These are phyloP conservation scores for Phaffomyces opuntiae DNA, from an alignment of 805 yeast genomes.

Conservation along the genomic window DNA sequence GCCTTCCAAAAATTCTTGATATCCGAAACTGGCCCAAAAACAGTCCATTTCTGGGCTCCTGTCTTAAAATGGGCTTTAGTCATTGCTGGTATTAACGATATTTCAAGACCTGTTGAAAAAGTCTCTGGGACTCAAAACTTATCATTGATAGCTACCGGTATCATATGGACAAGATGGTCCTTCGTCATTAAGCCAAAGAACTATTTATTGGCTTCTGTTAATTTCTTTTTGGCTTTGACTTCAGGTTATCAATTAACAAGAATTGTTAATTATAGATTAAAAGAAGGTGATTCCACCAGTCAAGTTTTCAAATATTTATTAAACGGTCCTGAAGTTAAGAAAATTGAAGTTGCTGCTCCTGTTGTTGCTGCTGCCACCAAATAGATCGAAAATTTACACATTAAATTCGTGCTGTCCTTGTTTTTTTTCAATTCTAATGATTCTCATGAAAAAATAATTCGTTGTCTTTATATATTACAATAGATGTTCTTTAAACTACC, in stretches of 20 bases:
- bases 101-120: slow-evolving; percentile 85
- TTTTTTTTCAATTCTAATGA: slow-evolving; percentile 2
- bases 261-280: slow-evolving; percentile 57
- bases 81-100: slow-evolving; percentile 83
- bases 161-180: slow-evolving; percentile 98
- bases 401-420: too few relatives aligned
- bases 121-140: slow-evolving; percentile 76
- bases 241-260: slow-evolving; percentile 81
- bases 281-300: slow-evolving; percentile 53
- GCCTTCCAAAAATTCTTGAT: slow-evolving; percentile 66
- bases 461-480: too few relatives aligned
- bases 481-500: too few relatives aligned
- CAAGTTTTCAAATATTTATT: slow-evolving; percentile 44
- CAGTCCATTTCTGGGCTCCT: slow-evolving; percentile 88
- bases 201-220: slow-evolving; percentile 81
- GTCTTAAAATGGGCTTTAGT: slow-evolving; percentile 68
- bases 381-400: not conserved
- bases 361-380: not conserved
- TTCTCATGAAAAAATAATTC: slow-evolving; percentile 1
- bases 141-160: slow-evolving; percentile 81
- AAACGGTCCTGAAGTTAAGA: slow-evolving; percentile 4
- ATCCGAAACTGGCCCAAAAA: slow-evolving; percentile 91
- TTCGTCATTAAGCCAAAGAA: slow-evolving; percentile 88
- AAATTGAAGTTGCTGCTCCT: not conserved
- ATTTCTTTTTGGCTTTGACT: slow-evolving; percentile 85